A percentile compares a stretch with the other conserved stretches of the same genome.
Evolutionary conservation across 768 basidiomycete genomes (phyloP).

Genomic region (Ephemerocybe angulata): DNA sequence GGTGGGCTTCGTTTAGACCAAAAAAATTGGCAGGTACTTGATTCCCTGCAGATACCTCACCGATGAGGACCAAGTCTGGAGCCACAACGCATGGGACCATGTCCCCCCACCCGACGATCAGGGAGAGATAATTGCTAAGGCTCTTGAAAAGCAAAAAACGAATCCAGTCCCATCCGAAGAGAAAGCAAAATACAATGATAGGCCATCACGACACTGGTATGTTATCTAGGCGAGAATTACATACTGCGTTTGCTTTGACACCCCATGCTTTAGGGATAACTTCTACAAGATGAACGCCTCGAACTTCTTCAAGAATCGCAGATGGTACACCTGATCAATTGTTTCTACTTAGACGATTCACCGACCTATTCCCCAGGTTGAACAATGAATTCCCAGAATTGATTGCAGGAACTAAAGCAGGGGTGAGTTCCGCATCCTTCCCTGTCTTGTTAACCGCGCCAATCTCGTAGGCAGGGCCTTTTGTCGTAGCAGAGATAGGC

Average conservation of each 20-base stretch:
- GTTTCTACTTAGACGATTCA: slow-evolving; percentile 7
- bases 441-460: slow-evolving; percentile 4
- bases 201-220: slow-evolving; percentile 71
- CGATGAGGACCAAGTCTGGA: slow-evolving; percentile 71
- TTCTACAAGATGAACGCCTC: slow-evolving; percentile 84
- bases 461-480: slow-evolving; percentile 63
- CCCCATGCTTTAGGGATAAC: slow-evolving; percentile 67
- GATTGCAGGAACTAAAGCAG: slow-evolving; percentile 58
- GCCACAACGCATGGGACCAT: slow-evolving; percentile 90
- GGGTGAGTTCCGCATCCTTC: slow-evolving; percentile 37
- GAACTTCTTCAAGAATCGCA: slow-evolving; percentile 93
- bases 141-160: slow-evolving; percentile 65
- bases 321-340: slow-evolving; percentile 53
- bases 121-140: slow-evolving; percentile 61
- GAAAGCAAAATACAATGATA: slow-evolving; percentile 66
- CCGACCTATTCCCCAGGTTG: slow-evolving; percentile 49
- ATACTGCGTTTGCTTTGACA: neutral
- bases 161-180: slow-evolving; percentile 75
- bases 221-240: slow-evolving; percentile 11
- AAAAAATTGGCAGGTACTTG: neutral
- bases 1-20: slow-evolving; percentile 33
- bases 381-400: slow-evolving; percentile 95
- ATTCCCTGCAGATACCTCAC: slow-evolving; percentile 56
- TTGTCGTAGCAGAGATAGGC: slow-evolving; percentile 82
- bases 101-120: slow-evolving; percentile 83